These are phyloP conservation scores for Leptographium wingfieldii DNA, from an alignment of 2,329 filamentous ascomycete genomes.

Conservation along the genomic window DNA sequence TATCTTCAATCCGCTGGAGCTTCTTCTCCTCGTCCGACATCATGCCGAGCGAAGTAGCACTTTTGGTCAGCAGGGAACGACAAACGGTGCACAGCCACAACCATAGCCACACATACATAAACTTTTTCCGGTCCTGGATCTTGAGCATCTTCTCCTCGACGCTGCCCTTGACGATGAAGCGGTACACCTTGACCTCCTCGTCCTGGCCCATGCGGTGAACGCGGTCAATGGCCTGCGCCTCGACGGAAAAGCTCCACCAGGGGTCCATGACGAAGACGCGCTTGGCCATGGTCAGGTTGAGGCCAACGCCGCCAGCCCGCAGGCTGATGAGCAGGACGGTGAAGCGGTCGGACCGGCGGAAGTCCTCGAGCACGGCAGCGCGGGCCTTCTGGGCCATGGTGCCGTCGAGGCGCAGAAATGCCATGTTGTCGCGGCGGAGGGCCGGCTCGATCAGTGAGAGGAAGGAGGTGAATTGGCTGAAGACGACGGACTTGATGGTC, in stretches of 20 bases:
- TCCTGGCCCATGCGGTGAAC: conserved; percentile 96
- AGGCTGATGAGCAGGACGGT: conserved; percentile 72
- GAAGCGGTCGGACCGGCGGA: conserved; percentile 49
- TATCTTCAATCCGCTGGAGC: conserved; percentile 80
- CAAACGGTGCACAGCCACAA: background rate
- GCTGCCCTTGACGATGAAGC: conserved; percentile 81
- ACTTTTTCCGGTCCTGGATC: conserved; percentile 93
- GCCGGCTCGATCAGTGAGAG: conserved; percentile 81
- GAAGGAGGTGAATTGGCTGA: conserved; percentile 96
- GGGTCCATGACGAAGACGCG: conserved; percentile 99
- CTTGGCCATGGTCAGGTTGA: conserved; percentile 82
- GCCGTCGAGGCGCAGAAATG: conserved; percentile 80
- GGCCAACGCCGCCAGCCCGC: conserved; percentile 80
- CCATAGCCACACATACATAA: conserved; percentile 52
- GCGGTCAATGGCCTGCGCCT: conserved; percentile 93
- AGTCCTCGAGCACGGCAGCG: conserved; percentile 64
- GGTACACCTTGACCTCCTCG: conserved; percentile 68
- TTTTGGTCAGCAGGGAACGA: conserved; percentile 22
- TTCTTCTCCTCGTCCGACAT: conserved; percentile 92
- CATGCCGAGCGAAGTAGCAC: conserved; percentile 88
- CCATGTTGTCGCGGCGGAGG: conserved; percentile 57
- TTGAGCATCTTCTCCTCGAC: conserved; percentile 92
- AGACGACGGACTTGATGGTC: conserved; percentile 76
- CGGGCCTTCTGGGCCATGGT: conserved; percentile 78
- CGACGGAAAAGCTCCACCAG: conserved; percentile 97